Percentiles rank a stretch among this genome's conserved stretches.
phyloP scores from a whole-genome alignment of 2,329 filamentous ascomycete species.

The Aureobasidium melanogenum region DNA sequence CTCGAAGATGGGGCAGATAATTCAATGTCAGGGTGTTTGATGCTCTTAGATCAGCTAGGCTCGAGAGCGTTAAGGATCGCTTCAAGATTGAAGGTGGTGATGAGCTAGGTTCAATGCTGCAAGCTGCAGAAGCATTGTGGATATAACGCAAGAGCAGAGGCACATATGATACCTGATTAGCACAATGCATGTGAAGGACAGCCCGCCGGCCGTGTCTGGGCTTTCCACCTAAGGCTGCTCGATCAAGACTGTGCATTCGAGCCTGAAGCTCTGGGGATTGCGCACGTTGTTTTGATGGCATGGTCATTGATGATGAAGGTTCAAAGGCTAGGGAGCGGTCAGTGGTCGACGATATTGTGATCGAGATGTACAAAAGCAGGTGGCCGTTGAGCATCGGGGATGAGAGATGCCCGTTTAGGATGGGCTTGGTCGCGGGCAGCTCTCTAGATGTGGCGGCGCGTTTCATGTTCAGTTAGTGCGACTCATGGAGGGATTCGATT shows the following conservation, averaged over 20 bases:
- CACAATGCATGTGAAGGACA: background rate
- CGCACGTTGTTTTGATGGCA: background rate
- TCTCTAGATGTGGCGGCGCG: background rate
- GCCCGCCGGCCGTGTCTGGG: background rate
- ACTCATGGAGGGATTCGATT: background rate
- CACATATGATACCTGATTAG: background rate
- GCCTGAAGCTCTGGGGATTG: background rate
- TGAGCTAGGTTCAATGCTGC: background rate
- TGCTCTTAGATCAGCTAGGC: background rate
- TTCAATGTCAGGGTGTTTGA: background rate
- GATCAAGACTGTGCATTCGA: background rate
- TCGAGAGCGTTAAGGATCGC: background rate
- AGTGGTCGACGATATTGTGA: background rate
- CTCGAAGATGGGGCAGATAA: background rate
- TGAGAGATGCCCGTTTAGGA: background rate
- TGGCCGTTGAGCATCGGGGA: background rate
- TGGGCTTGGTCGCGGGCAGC: background rate
- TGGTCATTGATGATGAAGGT: background rate
- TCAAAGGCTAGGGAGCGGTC: background rate
- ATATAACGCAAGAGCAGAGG: background rate
- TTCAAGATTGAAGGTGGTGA: background rate
- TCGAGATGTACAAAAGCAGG: background rate
- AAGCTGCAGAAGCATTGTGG: background rate
- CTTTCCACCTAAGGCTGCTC: background rate
- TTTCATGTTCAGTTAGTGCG: constrained; percentile 8